Evolutionary conservation across 176 grass and related monocot genomes (phyloP), one percentile per base, ranked within the genome.

Genomic region (Alopecurus myosuroides): DNA sequence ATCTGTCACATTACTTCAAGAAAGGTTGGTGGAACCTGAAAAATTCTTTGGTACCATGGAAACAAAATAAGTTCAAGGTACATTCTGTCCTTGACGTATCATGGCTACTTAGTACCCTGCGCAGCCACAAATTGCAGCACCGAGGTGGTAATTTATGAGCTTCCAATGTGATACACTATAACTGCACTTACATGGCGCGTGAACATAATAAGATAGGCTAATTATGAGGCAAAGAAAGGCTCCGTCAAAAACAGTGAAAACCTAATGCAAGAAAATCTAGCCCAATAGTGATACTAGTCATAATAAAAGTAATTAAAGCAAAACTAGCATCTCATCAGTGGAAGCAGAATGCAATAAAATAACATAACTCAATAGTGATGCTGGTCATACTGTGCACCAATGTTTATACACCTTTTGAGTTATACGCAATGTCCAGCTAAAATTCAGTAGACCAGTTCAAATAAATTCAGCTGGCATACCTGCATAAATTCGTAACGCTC

Each of bases 401-500:
- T 61, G 13, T 31, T 13, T 14, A 8, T 63, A 33, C 28, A 33
- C 11, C 15, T 6, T 64, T 18, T 64, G 17, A 64, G 61, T 33
- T 63, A 6, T 33, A 64, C 29, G 9, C 14, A 64, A 64, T 33
- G 17, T 62, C 33, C 6, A 19, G 15, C 14, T 31, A 64, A 64
- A 33, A 14, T 2, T 30, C 48, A 35, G 11, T 14, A 65, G n/a
- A 50, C 45, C 11, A 77, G 61, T 22, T 76, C 75, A 70, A 22
- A 45, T 20, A 88, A 53, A 60, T n/a, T 60, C n/a, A 44, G 29
- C 49, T 77, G 25, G 45, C 73, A 75, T 85, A 95, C 91, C 89
- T 98, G 95, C 91, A 95, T 98, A 78, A 95, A 98, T 80, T 98
- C 93, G 46, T 95, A 98, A 17, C 87, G 82, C 72, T 95, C 93